These are phyloP conservation scores for Fusarium newnesense DNA, from an alignment of 2,329 filamentous ascomycete species.

Conservation along the genomic window DNA sequence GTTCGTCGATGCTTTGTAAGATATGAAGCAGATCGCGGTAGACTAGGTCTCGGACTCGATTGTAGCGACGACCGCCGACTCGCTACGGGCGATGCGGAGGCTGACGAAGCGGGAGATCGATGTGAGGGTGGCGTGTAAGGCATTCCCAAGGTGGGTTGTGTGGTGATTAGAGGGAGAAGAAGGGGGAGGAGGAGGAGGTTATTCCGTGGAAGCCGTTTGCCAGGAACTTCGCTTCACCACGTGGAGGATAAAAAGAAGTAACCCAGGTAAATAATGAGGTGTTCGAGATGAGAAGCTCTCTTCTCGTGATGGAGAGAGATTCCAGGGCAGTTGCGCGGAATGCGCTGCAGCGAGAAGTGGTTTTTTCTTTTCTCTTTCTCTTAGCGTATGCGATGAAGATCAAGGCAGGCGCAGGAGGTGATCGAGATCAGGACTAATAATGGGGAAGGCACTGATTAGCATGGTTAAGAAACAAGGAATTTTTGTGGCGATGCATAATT, in stretches of 20 bases:
- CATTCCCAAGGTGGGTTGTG: constrained; percentile 65
- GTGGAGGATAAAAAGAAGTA: constrained; percentile 17
- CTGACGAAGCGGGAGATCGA: constrained; percentile 70
- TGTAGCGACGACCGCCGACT: constrained; percentile 70
- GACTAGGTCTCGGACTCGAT: constrained; percentile 59
- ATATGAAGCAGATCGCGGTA: constrained; percentile 74
- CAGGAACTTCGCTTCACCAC: constrained; percentile 37
- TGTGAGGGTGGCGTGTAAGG: constrained; percentile 87
- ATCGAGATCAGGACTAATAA: constrained; percentile 33
- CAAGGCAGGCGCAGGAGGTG: constrained; percentile 19
- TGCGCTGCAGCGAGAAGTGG: neutral
- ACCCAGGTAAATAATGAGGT: constrained; percentile 19
- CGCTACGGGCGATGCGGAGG: constrained; percentile 63
- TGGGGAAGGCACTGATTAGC: constrained; percentile 42
- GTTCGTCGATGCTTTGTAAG: constrained; percentile 71
- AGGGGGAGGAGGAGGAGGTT: constrained; percentile 24
- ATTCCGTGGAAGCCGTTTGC: constrained; percentile 38
- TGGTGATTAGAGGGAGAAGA: constrained; percentile 18
- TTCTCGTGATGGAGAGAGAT: constrained; percentile 18
- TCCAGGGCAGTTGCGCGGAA: constrained; percentile 4
- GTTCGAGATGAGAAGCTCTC: constrained; percentile 8
- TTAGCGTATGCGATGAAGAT: constrained; percentile 38
- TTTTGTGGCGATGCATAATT: constrained; percentile 23
- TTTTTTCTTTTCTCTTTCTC: constrained; percentile 14
- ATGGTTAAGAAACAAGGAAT: constrained; percentile 24